Base-by-base conservation (phyloP, 805 yeast species). In the Clavispora fructus region DNA sequence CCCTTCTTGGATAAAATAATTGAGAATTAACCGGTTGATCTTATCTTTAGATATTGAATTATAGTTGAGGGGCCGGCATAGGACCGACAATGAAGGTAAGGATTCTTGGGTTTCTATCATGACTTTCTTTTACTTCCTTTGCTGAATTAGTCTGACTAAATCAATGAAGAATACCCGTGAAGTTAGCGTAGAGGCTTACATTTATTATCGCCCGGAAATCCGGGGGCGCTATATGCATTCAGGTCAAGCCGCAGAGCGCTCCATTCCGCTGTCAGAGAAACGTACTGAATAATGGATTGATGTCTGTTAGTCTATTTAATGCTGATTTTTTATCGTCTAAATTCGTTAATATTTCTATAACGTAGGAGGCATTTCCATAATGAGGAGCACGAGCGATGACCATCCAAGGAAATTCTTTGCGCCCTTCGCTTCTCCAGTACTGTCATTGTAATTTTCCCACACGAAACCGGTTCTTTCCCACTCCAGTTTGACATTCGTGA, bases 381-480 rank as follows among this genome's bases (percentile, higher is more conserved):
- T 87, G 51, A 80, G 72, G 6, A 87, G 79, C 11, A 87, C 85
- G 48, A 89, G 67, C 1, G 95, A 82, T 1, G 97, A 83, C 99
- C 99, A 94, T 1, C 99, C 99, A 37, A 88, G 73, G 67, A 94
- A 94, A 61, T 88, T 92, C 63, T 86, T 83, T 9, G 92, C 91
- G 7, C 97, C 91, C 53, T 78, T 78, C 3, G 89, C 87, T 2
- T 67, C 61, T 1, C 99, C 99, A 8, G 82, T 80, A 12, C 56
- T 60, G 51, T 88, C 92, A 53, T 87, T 83, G 63, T 94, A 94
- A 60, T 89, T 92, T 59, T 94, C 99, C 85, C 90, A 92, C 6
- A 87, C 88, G 59, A 75, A 86, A 0, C 96, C 96, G 0, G 95
- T 85, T 28, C 67, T 60, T 46, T 74, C 56, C 87, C 95, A 90